These are phyloP conservation scores for Colletotrichum sp. DNA, from an alignment of 2,329 filamentous ascomycete genomes.

Conservation along the genomic window DNA sequence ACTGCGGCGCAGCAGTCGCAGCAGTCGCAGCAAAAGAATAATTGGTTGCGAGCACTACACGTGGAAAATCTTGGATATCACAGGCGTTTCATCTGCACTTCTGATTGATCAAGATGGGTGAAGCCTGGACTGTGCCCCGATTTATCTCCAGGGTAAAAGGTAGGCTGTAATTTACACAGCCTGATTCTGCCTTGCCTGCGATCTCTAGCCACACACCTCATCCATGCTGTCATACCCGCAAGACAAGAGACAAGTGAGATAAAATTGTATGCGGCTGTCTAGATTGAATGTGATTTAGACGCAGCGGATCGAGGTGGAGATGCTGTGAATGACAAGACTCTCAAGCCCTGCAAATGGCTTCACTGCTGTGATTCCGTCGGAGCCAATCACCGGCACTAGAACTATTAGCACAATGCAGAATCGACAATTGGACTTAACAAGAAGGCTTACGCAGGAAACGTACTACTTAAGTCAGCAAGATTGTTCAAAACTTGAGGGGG, in stretches of 20 bases:
- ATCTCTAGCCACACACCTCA: neutral
- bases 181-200: neutral
- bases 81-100: neutral
- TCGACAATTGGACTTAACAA: neutral
- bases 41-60: neutral
- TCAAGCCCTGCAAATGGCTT: neutral
- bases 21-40: neutral
- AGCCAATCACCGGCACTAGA: neutral
- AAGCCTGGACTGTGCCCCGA: neutral
- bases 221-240: accelerated
- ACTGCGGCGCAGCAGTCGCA: neutral
- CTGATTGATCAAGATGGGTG: neutral
- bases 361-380: neutral
- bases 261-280: accelerated
- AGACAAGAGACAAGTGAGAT: accelerated
- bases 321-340: neutral
- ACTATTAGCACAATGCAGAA: neutral
- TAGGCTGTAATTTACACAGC: neutral
- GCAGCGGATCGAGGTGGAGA: too few species aligned
- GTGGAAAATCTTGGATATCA: neutral
- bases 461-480: neutral
- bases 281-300: neutral
- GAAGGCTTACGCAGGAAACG: neutral
- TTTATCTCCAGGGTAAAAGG: neutral
- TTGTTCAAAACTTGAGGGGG: accelerated